Conservation (phyloP, 2,329 filamentous ascomycete genomes). For the Hyphodiscus sp. region DNA sequence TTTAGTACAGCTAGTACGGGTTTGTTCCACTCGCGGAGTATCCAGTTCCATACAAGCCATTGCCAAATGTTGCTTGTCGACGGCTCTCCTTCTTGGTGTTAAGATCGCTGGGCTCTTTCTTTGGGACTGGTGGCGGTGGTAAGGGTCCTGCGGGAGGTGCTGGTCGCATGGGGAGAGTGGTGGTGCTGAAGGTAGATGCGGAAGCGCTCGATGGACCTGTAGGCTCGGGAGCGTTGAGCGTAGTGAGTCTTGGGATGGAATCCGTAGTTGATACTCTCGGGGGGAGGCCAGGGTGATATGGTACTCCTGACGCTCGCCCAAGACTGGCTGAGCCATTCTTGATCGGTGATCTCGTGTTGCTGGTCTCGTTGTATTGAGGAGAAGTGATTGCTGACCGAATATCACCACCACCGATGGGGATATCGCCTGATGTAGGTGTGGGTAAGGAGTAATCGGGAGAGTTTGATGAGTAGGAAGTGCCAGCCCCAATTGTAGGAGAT, state of each 20-base stretch:
- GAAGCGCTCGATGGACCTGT: conserved; percentile 37
- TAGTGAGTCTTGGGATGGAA: conserved; percentile 44
- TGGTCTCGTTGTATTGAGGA: conserved; percentile 28
- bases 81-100: conserved; percentile 44
- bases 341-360: conserved; percentile 31
- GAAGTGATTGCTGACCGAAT: conserved; percentile 39
- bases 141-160: conserved; percentile 51
- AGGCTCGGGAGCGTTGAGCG: conserved; percentile 32
- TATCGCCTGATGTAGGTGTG: conserved; percentile 67
- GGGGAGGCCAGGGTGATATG: conserved; percentile 39
- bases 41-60: conserved; percentile 24
- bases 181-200: conserved; percentile 41
- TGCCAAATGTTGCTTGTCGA: conserved; percentile 47
- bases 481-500: conserved; percentile 40
- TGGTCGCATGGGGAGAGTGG: conserved; percentile 55
- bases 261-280: conserved; percentile 45
- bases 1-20: conserved; percentile 11
- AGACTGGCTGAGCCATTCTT: conserved; percentile 37
- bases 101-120: conserved; percentile 41
- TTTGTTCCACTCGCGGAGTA: conserved; percentile 16
- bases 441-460: conserved; percentile 40
- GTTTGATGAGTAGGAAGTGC: conserved; percentile 30
- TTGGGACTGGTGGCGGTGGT: conserved; percentile 48
- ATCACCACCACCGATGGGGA: conserved; percentile 57
- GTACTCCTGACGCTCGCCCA: conserved; percentile 39